Base-by-base conservation (phyloP, 2,329 filamentous ascomycete genomes). In the Escovopsis sp. region DNA sequence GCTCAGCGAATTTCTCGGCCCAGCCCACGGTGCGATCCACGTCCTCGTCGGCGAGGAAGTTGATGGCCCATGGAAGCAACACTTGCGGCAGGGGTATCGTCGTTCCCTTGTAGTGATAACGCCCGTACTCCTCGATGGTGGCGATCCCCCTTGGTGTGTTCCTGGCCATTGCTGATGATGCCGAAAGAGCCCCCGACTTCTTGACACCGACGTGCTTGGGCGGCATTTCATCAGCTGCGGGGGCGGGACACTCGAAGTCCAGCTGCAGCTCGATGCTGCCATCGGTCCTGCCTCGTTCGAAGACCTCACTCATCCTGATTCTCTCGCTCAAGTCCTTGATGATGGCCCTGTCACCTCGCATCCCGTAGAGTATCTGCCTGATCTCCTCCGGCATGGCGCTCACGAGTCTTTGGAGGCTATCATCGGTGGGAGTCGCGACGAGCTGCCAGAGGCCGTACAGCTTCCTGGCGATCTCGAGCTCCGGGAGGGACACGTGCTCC, bases 21-120 rank as follows among this genome's bases (percentile, higher is more conserved):
- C 68, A 73, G 35, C 57, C 47, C 1, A 57, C 36, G 43, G 60
- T 62, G 13, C 65, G 60, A 43, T 66, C 60, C 6, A 55, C 49
- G 47, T 75, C 68, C 45, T 70, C 63, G 27, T 72, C 67, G 4
- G 61, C 51, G 16, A 76, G 63, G 45, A 71, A 76, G 47, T 64
- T 65, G 39, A 52, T 55, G 36, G 57, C 54, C 10, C 57, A 53
- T 12, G 40, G 35, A 35, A 62, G 53, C 35, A 57, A 44, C 29
- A 65, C 51, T 29, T 46, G 48, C 2, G 62, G 62, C 1, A 61
- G 50, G 15, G 51, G 51, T 37, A 61, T 51, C 30, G 50, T 54
- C 47, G 61, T 63, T 31, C 59, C 57, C 31, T 55, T 57, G 42
- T 62, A 63, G 2, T 44, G 42, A 13, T 14, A n/a, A 8, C 33